A percentile compares a stretch with the other conserved stretches of the same genome.
Conservation (phyloP, 345 rosid genomes). For the Salix brachista region DNA sequence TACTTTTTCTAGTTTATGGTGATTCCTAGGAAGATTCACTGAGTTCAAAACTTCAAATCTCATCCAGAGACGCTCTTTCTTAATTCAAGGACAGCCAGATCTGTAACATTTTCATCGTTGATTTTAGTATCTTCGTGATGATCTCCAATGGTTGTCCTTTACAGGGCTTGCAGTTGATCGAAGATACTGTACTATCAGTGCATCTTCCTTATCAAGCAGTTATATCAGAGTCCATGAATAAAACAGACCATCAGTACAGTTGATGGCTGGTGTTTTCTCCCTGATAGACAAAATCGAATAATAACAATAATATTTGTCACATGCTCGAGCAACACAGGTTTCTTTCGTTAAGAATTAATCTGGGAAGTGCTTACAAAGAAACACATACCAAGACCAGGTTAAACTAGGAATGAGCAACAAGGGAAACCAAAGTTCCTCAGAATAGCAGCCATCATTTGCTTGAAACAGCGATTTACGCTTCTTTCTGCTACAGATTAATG, state of each 20-base stretch:
- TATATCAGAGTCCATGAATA: not conserved
- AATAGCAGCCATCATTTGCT: not conserved
- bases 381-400: not conserved
- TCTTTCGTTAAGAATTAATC: not conserved
- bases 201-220: too few species aligned
- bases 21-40: too few species aligned
- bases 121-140: too few species aligned
- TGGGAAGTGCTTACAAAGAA: not conserved
- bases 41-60: too few species aligned
- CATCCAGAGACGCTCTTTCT: too few species aligned
- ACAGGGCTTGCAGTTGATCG: too few species aligned
- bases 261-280: not conserved
- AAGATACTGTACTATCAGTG: too few species aligned
- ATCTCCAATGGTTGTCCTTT: too few species aligned
- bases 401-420: not conserved
- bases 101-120: too few species aligned
- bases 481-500: slow-evolving; percentile 15
- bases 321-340: not conserved
- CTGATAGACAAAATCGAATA: not conserved
- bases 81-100: too few species aligned
- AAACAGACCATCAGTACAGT: not conserved
- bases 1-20: too few species aligned
- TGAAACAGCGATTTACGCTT: not conserved
- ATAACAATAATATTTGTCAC: not conserved
- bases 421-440: slow-evolving; percentile 1